Evolutionary conservation across 495 filamentous ascomycete genomes (phyloP), one percentile per base, ranked within the genome.

Genomic region (Penicillium subrubescens): DNA sequence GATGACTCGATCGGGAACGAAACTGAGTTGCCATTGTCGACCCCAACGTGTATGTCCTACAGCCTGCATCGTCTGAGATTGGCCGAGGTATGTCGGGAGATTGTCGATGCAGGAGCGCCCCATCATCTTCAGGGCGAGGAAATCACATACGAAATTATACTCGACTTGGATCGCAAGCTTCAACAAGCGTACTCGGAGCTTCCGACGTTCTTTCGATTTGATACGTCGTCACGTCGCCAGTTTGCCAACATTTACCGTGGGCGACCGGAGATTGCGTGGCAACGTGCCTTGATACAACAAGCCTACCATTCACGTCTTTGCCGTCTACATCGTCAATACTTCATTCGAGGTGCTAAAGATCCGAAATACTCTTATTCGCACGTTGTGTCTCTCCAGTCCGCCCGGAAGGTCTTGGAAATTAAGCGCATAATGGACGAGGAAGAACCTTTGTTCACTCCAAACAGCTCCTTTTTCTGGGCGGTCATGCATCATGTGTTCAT

Each of bases 401-500:
- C 83, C 1, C 78, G 81, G 1, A 79, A 76, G 17, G 73, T 83
- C 6, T 58, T 81, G 0, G 77, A 78, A 39, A 63, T 78, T 8
- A 77, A 77, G 34, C 71, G 75, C 5, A 76, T 83, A 3, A 75
- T 79, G 66, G 79, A 78, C 35, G 73, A 77, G 43, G 71, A 79
- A 29, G 71, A 74, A 19, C 73, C 73, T 7, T 17, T 54, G 2
- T 67, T 72, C 21, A 64, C 58, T 0, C 70, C 76, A 1, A 71
- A 73, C 19, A 73, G 69, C 39, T 75, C 75, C 0, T 67, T 71
- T 0, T 61, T 77, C 14, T 79, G 77, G 77, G 66, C 76, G 0
- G 69, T 83, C 10, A 74, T 84, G 70, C 71, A 80, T 48, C 75
- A 78, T 41, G 77, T 83, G 0, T 83, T 83, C 61, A 77, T 83